These are phyloP conservation scores for Biscogniauxia mediterranea DNA, from an alignment of 2,329 filamentous ascomycete genomes.

Conservation along the genomic window DNA sequence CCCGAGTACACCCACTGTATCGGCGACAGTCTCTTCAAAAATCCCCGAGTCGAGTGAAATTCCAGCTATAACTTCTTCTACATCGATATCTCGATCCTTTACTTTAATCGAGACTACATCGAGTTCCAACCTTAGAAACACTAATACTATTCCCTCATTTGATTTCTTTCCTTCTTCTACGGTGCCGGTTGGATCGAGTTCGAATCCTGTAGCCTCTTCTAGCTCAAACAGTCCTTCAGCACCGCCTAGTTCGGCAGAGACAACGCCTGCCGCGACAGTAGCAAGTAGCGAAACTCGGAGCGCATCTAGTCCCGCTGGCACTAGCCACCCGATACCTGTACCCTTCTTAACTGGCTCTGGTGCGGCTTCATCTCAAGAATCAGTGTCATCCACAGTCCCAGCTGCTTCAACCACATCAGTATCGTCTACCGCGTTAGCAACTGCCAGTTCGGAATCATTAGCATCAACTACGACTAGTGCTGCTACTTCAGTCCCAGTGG, in stretches of 20 bases:
- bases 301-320: background rate
- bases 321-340: background rate
- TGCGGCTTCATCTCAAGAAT: no score
- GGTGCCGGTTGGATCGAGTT: conserved; percentile 5
- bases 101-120: conserved; percentile 21
- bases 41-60: background rate
- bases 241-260: background rate
- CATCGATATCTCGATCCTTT: conserved; percentile 21
- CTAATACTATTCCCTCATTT: conserved; percentile 18
- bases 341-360: background rate
- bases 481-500: conserved; percentile 1
- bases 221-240: background rate
- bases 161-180: conserved; percentile 26
- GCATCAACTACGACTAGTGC: conserved; percentile 1
- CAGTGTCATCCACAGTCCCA: conserved; percentile 1
- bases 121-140: background rate
- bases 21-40: conserved; percentile 4
- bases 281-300: background rate
- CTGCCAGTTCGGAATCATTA: conserved; percentile 1
- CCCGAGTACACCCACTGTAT: background rate
- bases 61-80: conserved; percentile 7
- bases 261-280: background rate
- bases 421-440: conserved; percentile 1
- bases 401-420: no score
- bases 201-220: background rate